Evolutionary conservation across 2,329 filamentous ascomycete species (phyloP).

Genomic region (Hypoxylon sp.): DNA sequence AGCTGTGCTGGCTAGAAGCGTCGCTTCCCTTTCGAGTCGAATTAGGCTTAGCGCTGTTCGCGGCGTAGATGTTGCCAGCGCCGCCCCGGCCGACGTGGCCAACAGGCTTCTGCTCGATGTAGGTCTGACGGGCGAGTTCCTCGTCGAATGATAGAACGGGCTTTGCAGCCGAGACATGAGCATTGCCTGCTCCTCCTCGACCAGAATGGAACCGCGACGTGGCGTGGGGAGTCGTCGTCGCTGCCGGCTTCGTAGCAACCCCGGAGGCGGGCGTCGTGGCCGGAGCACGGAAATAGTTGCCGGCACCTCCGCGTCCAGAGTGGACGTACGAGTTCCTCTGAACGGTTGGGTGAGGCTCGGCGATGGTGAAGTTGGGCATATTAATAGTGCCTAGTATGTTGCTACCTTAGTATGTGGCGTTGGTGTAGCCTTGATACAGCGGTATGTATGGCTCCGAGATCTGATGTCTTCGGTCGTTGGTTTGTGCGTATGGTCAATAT

Average conservation of each 20-base stretch:
- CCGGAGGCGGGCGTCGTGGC: conserved; percentile 53
- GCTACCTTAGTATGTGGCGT: conserved; percentile 28
- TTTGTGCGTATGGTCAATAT: conserved; percentile 1
- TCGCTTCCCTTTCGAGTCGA: conserved; percentile 43
- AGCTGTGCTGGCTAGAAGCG: conserved; percentile 42
- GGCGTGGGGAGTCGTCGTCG: conserved; percentile 54
- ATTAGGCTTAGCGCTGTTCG: conserved; percentile 13
- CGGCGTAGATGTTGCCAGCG: conserved; percentile 62
- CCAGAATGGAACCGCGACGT: conserved; percentile 68
- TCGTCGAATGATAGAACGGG: conserved; percentile 72
- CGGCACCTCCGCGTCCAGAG: conserved; percentile 63
- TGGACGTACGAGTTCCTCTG: conserved; percentile 57
- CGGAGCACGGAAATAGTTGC: conserved; percentile 62
- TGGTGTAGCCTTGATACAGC: conserved; percentile 9
- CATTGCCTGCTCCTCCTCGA: conserved; percentile 73
- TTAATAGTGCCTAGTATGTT: too few species aligned
- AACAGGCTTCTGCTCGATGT: conserved; percentile 59
- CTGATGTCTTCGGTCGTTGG: conserved; percentile 3
- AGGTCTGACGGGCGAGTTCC: conserved; percentile 65
- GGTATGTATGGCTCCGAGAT: background rate
- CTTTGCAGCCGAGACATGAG: conserved; percentile 59
- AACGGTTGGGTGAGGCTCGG: conserved; percentile 58
- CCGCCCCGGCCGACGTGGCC: conserved; percentile 71
- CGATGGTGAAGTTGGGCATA: conserved; percentile 56
- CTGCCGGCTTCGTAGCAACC: conserved; percentile 54